Evolutionary conservation across 1,139 yeast genomes (phyloP), one percentile per base, ranked within the genome.

Genomic region (Petasospora fabianii): DNA sequence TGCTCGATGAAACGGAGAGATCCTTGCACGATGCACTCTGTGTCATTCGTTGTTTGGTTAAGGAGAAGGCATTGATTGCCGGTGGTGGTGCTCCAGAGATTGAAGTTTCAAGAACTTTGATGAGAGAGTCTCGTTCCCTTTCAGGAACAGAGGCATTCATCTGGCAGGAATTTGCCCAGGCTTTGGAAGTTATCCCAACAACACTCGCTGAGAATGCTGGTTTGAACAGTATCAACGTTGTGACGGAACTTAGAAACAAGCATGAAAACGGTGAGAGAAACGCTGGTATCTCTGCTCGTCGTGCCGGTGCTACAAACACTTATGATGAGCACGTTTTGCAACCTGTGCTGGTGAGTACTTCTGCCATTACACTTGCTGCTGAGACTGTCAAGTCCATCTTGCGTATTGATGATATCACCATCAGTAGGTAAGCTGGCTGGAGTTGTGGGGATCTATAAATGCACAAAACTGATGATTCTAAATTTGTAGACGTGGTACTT

Each of bases 11-110:
- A 68, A 80, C 97, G 32, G 99, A 94, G 62, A 82, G 98, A 64
- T 88, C 97, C 5, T 70, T 92, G 52, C 99, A 92, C 59, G 98
- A 92, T 64, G 97, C 98, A 1, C 74, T 92, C 44, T 92, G 99
- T 73, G 99, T 94, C 20, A 77, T 94, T 42, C 81, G 97, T 62
- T 92, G 98, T 69, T 71, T 92, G 42, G 97, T 94, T 30, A 90
- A 92, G 62, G 92, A 88, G 64, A 84, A 79, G 60, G 97, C 96
- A 3, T 71, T 92, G 58, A 87, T 92, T 65, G 97, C 97, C 12
- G 99, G 99, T 55, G 98, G 99, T 50, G 98, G 98, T 53, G 97
- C 98, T 6, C 96, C 98, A 34, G 99, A 92, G 67, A 80, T 92
- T 53, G 98, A 92, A 68, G 84, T 90, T 13, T 82, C 97, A 6